Conservation (phyloP, 495 filamentous ascomycete species). For the Eremomyces bilateralis region DNA sequence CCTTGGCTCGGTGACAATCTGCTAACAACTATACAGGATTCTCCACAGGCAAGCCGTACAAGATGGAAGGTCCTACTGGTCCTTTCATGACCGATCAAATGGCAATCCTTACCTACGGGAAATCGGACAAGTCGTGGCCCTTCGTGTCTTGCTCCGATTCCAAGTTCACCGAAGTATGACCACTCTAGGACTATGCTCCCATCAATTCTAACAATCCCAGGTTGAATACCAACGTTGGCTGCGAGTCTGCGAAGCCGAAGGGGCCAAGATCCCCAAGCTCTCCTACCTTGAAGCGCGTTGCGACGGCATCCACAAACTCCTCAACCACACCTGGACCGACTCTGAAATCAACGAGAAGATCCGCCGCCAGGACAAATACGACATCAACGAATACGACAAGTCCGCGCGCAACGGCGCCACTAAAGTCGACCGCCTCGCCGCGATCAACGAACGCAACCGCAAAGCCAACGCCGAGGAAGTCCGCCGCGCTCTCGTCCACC, state of each 20-base stretch:
- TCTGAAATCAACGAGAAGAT: slow-evolving; percentile 61
- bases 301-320: slow-evolving; percentile 56
- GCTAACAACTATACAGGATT: slow-evolving; percentile 38
- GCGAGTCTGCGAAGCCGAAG: background rate
- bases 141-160: slow-evolving; percentile 68
- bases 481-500: slow-evolving; percentile 63
- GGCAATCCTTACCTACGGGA: slow-evolving; percentile 49
- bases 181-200: too few relatives aligned
- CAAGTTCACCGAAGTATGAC: slow-evolving; percentile 29
- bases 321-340: slow-evolving; percentile 59
- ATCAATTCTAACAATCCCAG: slow-evolving; percentile 13
- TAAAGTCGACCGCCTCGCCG: slow-evolving; percentile 49
- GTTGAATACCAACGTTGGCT: slow-evolving; percentile 61
- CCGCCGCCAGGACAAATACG: slow-evolving; percentile 29
- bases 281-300: slow-evolving; percentile 45
- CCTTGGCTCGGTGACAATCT: background rate
- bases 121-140: slow-evolving; percentile 53
- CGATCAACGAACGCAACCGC: slow-evolving; percentile 58
- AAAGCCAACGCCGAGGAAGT: slow-evolving; percentile 58
- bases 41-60: slow-evolving; percentile 55
- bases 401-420: slow-evolving; percentile 19
- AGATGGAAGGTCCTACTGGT: slow-evolving; percentile 45
- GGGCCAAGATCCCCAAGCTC: slow-evolving; percentile 42
- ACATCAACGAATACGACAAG: slow-evolving; percentile 21
- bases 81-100: slow-evolving; percentile 63